Conservation (phyloP, 2,329 filamentous ascomycete genomes). For the Apiospora hydei region DNA sequence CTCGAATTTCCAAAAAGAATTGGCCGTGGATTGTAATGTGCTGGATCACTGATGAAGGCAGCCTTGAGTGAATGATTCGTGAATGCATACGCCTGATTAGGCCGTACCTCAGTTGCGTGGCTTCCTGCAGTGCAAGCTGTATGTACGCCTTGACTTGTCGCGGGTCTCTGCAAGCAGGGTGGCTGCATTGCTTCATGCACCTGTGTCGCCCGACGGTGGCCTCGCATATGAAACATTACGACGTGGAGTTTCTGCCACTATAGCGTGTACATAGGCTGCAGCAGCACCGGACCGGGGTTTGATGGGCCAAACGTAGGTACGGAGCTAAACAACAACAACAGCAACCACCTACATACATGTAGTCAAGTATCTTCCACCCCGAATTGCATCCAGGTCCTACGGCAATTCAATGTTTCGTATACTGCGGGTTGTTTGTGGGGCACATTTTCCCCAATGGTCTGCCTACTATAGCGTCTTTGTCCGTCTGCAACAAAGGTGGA, state of each 20-base stretch:
- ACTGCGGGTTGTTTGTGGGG: neutral
- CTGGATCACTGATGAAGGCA: neutral
- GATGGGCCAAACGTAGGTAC: neutral
- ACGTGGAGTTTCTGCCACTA: constrained; percentile 9
- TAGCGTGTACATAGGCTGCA: neutral
- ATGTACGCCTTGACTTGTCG: neutral
- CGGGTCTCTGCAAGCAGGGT: constrained; percentile 20
- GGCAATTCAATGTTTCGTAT: constrained; percentile 1
- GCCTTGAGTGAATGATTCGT: neutral
- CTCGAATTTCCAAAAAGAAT: neutral
- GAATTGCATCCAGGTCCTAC: neutral
- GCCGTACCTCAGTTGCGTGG: constrained; percentile 9
- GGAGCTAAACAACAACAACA: neutral
- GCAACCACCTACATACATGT: neutral
- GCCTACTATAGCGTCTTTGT: neutral
- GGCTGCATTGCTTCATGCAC: constrained; percentile 19
- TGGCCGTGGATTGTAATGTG: neutral
- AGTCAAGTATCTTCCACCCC: neutral
- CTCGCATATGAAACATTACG: constrained; percentile 7
- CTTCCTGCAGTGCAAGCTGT: constrained; percentile 4
- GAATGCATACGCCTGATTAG: neutral
- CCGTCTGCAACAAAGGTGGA: neutral
- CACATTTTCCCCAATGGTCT: neutral
- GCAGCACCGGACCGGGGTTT: neutral
- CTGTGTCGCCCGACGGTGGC: constrained; percentile 9